These are phyloP conservation scores for Dictyostelium firmibasis DNA, from an alignment of 78 protist species.

Conservation along the genomic window DNA sequence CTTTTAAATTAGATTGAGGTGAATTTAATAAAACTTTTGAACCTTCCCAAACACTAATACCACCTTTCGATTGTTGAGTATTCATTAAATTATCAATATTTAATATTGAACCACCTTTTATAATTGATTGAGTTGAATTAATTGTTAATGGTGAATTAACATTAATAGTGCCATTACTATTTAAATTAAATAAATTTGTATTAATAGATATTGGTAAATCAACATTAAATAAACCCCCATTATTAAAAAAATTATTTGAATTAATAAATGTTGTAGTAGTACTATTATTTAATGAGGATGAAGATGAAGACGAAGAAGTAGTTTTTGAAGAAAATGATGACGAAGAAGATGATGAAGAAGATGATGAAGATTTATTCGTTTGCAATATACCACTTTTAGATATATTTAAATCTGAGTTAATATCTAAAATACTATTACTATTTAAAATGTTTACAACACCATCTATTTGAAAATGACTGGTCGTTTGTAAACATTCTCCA, in stretches of 20 bases:
- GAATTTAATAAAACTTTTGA: neutral
- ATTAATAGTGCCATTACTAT: neutral
- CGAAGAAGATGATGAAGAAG: neutral
- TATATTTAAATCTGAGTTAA: neutral
- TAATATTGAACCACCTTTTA: neutral
- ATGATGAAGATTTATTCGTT: neutral
- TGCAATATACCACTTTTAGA: neutral
- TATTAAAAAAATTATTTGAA: neutral
- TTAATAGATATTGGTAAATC: neutral
- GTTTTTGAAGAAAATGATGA: neutral
- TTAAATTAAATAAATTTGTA: neutral
- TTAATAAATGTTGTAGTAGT: neutral
- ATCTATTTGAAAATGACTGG: neutral
- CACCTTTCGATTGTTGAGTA: neutral
- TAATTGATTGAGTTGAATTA: neutral
- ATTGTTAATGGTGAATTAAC: neutral
- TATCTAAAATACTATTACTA: neutral
- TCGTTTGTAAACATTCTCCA: neutral
- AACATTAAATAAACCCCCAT: neutral
- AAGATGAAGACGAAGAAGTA: neutral
- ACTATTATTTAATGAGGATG: neutral
- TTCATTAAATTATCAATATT: neutral
- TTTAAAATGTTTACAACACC: neutral
- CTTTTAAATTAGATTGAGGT: neutral
- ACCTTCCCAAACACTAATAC: neutral